Conservation (phyloP, 2,329 filamentous ascomycete genomes). For the Ophiostoma sp. region DNA sequence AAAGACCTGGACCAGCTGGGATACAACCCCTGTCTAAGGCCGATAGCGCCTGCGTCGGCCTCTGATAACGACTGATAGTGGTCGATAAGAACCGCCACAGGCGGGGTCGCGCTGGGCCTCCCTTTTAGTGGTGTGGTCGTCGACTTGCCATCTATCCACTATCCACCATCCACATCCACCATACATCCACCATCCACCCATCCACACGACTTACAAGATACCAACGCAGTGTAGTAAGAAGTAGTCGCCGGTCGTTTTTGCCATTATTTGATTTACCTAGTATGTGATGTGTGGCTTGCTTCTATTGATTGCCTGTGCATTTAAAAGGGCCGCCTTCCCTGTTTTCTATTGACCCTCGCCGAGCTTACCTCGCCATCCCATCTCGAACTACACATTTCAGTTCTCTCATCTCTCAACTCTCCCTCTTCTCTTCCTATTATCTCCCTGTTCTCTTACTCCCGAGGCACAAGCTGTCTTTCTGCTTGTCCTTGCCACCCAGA, state of each 20-base stretch:
- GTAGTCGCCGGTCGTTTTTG: background rate
- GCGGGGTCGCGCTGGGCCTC: background rate
- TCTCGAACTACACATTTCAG: background rate
- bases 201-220: conserved; percentile 3
- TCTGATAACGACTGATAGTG: background rate
- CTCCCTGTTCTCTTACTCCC: too few species aligned
- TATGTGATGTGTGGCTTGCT: background rate
- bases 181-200: background rate
- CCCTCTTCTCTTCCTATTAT: too few species aligned
- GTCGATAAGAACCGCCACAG: conserved; percentile 2
- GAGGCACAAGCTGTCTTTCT: too few species aligned
- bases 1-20: background rate
- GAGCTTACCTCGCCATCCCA: background rate
- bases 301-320: background rate
- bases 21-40: conserved; percentile 6
- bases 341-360: background rate
- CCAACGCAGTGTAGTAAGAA: background rate
- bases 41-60: conserved; percentile 8
- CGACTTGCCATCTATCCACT: background rate
- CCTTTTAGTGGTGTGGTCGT: background rate
- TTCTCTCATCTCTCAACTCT: background rate
- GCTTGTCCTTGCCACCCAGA: too few species aligned
- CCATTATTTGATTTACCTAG: background rate
- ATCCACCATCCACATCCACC: too few species aligned
- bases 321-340: conserved; percentile 1